A percentile compares a stretch with the other conserved stretches of the same genome.
Conservation (phyloP, 2,329 filamentous ascomycete species). For the Cyphellophora attinorum region DNA sequence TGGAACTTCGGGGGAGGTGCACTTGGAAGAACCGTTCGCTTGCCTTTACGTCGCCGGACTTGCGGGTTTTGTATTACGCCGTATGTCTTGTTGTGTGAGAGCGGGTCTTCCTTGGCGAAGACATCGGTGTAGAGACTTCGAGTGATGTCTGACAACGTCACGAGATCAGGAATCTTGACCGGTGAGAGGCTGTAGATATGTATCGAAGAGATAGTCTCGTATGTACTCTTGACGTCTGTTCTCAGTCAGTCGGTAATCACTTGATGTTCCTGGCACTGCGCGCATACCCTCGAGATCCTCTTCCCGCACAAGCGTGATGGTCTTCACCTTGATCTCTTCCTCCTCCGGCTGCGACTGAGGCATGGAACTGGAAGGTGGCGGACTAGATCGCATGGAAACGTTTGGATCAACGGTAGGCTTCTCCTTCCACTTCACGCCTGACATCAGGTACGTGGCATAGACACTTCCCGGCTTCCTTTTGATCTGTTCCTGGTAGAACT, state of each 20-base stretch:
- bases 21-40: constrained; percentile 23
- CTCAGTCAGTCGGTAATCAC: constrained; percentile 5
- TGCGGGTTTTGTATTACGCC: constrained; percentile 67
- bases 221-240: constrained; percentile 56
- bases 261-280: constrained; percentile 10
- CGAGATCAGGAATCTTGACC: constrained; percentile 60
- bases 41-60: constrained; percentile 44
- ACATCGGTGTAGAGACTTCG: constrained; percentile 49
- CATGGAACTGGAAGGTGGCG: constrained; percentile 41
- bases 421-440: constrained; percentile 47
- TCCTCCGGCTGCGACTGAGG: constrained; percentile 23
- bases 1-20: constrained; percentile 19
- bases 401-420: constrained; percentile 48
- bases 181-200: constrained; percentile 81
- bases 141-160: constrained; percentile 60
- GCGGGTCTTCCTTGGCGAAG: constrained; percentile 48
- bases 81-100: constrained; percentile 52
- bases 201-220: constrained; percentile 65
- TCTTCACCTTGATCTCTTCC: constrained; percentile 45
- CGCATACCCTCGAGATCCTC: constrained; percentile 62
- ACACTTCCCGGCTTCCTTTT: constrained; percentile 61
- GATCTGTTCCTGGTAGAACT: constrained; percentile 74
- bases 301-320: constrained; percentile 60
- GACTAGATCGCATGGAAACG: constrained; percentile 52
- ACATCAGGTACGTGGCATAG: constrained; percentile 88